Base-by-base conservation (phyloP, 163 green algal species). In the Volvox carteri region DNA sequence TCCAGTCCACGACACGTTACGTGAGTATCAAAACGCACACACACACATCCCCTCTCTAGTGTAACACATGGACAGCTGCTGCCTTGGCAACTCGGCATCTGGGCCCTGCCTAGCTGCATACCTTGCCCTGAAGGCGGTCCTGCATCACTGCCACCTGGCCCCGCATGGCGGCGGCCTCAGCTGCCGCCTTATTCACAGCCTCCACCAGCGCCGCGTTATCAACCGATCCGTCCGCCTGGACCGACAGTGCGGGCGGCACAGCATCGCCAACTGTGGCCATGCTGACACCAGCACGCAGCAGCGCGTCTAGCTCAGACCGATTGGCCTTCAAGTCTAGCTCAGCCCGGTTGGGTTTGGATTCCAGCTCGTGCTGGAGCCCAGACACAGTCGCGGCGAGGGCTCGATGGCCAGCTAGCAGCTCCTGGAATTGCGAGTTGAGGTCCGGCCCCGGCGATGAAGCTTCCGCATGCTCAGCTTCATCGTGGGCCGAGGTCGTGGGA, bases 281-380 rank as follows among this genome's bases (percentile, higher is more conserved):
- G 50, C 39, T 30, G 18, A 62, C 50, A 7, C 83, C 83, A 25
- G 83, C 67, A 2, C 37, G 39, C 35, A 88, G 23, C 48, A 88
- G 48, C 28, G 83, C 83, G 25, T 88, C 83, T 18, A 88, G 67
- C 83, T 88, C 83, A 0, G 68, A 83, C 28, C 83, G 37, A 28
- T 83, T 88, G 68, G 68, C 83, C 68, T 88, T 88, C 0, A 37
- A 37, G 50, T 88, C 83, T 28, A 88, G 68, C 68, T 88, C 83
- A 7, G 4, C 65, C 4, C 81, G 65, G 81, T 50, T 87, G 46
- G 81, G 81, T 28, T 87, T 87, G 65, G 65, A 46, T 14, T 88
- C 67, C 48, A 88, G 50, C 81, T 88, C 81, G n/a, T 80, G 50
- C 50, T 88, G 83, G 19, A 88, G 48, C 5, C 68, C 83, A 7